These are phyloP conservation scores for Fusarium brachygibbosum DNA, from an alignment of 2,329 filamentous ascomycete genomes.

Conservation along the genomic window DNA sequence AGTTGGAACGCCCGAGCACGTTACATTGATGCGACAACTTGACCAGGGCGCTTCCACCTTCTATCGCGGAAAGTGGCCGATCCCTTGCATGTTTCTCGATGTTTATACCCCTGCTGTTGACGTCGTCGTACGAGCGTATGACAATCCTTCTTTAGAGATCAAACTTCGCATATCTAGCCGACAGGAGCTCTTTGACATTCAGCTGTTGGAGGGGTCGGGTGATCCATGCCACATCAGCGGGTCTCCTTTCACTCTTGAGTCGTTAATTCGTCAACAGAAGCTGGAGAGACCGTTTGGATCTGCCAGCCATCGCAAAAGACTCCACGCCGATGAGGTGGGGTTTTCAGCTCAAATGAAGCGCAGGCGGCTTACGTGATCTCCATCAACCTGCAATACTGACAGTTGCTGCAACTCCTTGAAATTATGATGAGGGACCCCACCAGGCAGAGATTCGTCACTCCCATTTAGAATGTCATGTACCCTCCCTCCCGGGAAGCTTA, in stretches of 20 bases:
- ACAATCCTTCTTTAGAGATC: neutral
- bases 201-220: neutral
- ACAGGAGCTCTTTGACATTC: neutral
- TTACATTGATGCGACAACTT: neutral
- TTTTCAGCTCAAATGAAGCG: neutral
- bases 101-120: neutral
- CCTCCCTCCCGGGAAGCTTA: too few relatives aligned
- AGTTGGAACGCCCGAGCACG: neutral
- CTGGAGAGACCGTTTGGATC: neutral
- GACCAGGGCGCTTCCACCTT: neutral
- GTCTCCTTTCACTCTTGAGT: neutral
- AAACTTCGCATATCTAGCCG: neutral
- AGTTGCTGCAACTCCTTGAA: too few relatives aligned
- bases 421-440: too few relatives aligned
- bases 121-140: neutral
- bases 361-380: neutral
- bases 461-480: too few relatives aligned
- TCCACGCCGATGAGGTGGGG: neutral
- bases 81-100: neutral
- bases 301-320: neutral
- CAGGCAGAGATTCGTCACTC: too few relatives aligned
- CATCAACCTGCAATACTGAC: neutral
- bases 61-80: neutral
- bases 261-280: neutral
- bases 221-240: neutral